Conservation (phyloP, 441 rosid species). For the Rhodomyrtus psidioides region DNA sequence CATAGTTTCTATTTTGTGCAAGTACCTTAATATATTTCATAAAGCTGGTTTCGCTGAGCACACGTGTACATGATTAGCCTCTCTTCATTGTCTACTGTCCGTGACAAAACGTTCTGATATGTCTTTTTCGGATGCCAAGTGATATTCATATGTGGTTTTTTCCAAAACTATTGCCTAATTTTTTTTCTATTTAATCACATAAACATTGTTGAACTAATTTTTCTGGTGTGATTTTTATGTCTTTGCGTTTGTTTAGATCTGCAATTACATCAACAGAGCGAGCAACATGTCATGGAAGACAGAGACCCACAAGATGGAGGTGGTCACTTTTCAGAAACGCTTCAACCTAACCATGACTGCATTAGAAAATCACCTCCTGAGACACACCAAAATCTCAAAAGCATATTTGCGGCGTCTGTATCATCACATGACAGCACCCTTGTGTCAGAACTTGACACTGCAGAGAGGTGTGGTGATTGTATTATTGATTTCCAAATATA, state of each 20-base stretch:
- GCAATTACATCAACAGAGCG: not conserved
- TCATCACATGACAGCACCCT: constrained; percentile 13
- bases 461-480: constrained; percentile 35
- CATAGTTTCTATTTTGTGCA: not conserved
- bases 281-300: not conserved
- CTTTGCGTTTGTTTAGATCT: not conserved
- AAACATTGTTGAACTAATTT: not conserved
- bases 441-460: constrained; percentile 33
- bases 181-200: not conserved
- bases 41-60: not conserved
- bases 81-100: not conserved
- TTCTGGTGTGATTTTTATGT: not conserved
- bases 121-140: not conserved
- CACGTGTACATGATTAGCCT: not conserved
- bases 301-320: not conserved
- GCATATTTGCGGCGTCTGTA: constrained; percentile 18
- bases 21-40: not conserved
- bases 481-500: constrained; percentile 56
- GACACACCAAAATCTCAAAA: constrained; percentile 22
- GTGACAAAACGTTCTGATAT: not conserved
- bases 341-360: constrained; percentile 5
- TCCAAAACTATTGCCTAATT: not conserved
- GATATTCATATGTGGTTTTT: not conserved
- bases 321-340: constrained; percentile 1
- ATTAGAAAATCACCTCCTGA: constrained; percentile 8